phyloP scores from a whole-genome alignment of 2,329 filamentous ascomycete species.

The Nemania sp. region DNA sequence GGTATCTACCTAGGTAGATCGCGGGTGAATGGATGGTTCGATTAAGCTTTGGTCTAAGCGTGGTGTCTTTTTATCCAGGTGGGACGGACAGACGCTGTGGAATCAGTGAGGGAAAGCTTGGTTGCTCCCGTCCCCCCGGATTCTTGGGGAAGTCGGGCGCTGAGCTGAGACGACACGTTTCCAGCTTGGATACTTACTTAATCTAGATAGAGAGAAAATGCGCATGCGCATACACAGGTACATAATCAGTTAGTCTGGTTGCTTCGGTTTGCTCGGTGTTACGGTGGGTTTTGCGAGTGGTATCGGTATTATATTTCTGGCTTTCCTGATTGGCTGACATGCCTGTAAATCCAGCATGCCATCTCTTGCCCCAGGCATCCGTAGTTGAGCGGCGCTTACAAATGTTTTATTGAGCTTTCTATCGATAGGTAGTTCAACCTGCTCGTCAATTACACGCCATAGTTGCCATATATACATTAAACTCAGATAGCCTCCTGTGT shows the following conservation, averaged over 20 bases:
- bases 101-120: not conserved
- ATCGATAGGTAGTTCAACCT: no score
- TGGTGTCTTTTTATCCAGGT: not conserved
- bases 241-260: not conserved
- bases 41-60: not conserved
- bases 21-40: not conserved
- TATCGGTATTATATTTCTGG: not conserved
- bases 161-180: not conserved
- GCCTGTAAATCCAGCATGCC: not conserved
- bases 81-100: not conserved
- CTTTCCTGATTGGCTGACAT: slow-evolving; percentile 14
- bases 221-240: no score
- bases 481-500: no score
- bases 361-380: not conserved
- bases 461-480: no score
- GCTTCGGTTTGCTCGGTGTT: slow-evolving; percentile 27
- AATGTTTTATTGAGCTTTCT: no score
- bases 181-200: not conserved
- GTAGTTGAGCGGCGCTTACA: no score
- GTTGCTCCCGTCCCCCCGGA: not conserved
- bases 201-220: not conserved
- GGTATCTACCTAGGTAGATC: no score
- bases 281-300: not conserved
- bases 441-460: no score
- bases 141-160: not conserved